phyloP scores from a whole-genome alignment of 164 flowering plant species.

The Vitis rupestris region DNA sequence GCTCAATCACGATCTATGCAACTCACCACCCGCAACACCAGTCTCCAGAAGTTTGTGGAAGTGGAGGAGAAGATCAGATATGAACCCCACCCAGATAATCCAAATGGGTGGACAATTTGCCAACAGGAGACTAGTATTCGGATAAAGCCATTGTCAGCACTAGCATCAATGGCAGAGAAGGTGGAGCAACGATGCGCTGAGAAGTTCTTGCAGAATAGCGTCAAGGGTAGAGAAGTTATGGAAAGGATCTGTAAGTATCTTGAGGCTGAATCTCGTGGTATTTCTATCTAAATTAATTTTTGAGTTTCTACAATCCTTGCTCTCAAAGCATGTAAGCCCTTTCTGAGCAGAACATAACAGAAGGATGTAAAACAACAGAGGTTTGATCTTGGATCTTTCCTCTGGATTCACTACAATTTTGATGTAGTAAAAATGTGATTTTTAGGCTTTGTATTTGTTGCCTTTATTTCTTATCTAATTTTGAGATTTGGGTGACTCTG shows the following conservation, averaged over 20 bases:
- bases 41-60: constrained; percentile 74
- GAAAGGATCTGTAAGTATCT: constrained; percentile 97
- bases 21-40: constrained; percentile 67
- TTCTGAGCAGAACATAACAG: not conserved
- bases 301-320: constrained; percentile 1
- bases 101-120: constrained; percentile 75
- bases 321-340: constrained; percentile 1
- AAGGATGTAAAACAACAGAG: not conserved
- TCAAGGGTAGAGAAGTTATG: constrained; percentile 94
- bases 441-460: not conserved
- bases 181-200: constrained; percentile 92
- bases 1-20: constrained; percentile 69
- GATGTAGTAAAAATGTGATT: not conserved
- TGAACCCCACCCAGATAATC: constrained; percentile 88
- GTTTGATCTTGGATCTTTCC: not conserved
- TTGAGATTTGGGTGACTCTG: not conserved
- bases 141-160: constrained; percentile 78
- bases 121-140: constrained; percentile 79
- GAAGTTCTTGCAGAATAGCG: constrained; percentile 82
- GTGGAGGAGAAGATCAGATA: constrained; percentile 85
- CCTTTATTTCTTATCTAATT: not conserved
- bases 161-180: constrained; percentile 96
- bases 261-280: constrained; percentile 78
- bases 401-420: not conserved
- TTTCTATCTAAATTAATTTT: constrained; percentile 32